Conservation (phyloP, 2,329 filamentous ascomycete species). For the Tolypocladium guangdongense region DNA sequence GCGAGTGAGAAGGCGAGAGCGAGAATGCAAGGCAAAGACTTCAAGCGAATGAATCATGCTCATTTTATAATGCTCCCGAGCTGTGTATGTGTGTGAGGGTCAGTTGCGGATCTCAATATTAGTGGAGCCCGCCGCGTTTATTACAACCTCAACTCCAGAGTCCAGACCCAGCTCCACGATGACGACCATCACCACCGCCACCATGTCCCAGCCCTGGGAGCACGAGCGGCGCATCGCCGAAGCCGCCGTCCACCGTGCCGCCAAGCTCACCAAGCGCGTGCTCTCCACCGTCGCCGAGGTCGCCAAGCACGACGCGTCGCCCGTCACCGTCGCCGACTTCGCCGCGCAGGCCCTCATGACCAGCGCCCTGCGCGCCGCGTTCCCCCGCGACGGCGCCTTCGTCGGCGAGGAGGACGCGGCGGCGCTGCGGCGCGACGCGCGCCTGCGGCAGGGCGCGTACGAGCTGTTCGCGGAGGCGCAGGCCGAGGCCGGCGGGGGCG, state of each 20-base stretch:
- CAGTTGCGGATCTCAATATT: background rate
- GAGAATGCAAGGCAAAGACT: background rate
- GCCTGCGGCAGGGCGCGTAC: conserved; percentile 42
- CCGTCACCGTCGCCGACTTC: conserved; percentile 55
- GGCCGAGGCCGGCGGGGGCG: background rate
- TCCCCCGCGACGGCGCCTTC: conserved; percentile 41
- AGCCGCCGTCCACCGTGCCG: conserved; percentile 42
- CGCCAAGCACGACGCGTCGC: conserved; percentile 46
- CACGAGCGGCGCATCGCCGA: conserved; percentile 23
- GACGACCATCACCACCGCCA: background rate
- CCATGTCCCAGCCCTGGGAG: conserved; percentile 7
- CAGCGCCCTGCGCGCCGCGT: conserved; percentile 38
- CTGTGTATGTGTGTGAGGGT: too few species aligned
- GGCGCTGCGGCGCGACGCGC: conserved; percentile 35
- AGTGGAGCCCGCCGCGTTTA: too few species aligned
- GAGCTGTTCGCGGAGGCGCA: conserved; percentile 31
- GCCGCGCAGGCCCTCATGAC: conserved; percentile 53
- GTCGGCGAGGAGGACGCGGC: conserved; percentile 50
- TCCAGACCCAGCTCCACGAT: background rate
- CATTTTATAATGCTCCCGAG: too few species aligned
- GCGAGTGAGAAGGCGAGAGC: background rate
- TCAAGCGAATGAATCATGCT: background rate
- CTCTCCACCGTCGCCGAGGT: conserved; percentile 33
- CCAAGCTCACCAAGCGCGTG: conserved; percentile 42
- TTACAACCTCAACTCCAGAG: too few species aligned